Evolutionary conservation across 257 asterid species (phyloP), one percentile per base, ranked within the genome.

Genomic region (Plantago major): DNA sequence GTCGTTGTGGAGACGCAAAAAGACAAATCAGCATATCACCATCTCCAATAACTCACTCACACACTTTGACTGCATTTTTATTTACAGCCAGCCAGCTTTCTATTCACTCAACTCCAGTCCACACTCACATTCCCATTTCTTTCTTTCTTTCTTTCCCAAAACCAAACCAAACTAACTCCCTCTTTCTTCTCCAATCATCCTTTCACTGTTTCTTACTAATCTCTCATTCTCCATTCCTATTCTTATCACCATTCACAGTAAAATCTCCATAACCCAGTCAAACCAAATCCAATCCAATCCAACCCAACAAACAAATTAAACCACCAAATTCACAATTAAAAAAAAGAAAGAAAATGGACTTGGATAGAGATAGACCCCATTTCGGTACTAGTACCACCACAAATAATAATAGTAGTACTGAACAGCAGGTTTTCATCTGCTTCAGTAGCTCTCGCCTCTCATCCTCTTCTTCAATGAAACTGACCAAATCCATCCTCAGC

Each of bases 361-460:
- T 73, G 1, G 47, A 38, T 42, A 58, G 63, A 58, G 28, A 78
- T 17, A 83, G 82, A 78, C 81, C 87, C 80, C 88, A 79, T 84
- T 76, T 70, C 53, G 82, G 80, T 62, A 61, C 26, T 49, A 83
- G 79, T 62, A 61, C 84, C 6, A 54, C 86, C 80, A 70, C 71
- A 17, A 58, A 61, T 45, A 47, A 71, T 13, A 14, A 73, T 7
- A 77, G 57, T 18, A 74, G 71, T 64, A 93, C n/a, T n/a, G n/a
- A 87, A 73, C 90, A 33, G 40, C 40, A 33, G 40, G 40, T 83
- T 26, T 75, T 87, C 82, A 73, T 87, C 19, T 87, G 90, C 64
- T 81, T 87, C 71, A 65, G 89, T 51, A 33, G 5, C 6, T 84
- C 89, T 67, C 89, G 86, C 30, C 77, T 80, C 47, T 80, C 83